Conservation (phyloP, 73 alveolate species). For the Tetrahymena thermophila region DNA sequence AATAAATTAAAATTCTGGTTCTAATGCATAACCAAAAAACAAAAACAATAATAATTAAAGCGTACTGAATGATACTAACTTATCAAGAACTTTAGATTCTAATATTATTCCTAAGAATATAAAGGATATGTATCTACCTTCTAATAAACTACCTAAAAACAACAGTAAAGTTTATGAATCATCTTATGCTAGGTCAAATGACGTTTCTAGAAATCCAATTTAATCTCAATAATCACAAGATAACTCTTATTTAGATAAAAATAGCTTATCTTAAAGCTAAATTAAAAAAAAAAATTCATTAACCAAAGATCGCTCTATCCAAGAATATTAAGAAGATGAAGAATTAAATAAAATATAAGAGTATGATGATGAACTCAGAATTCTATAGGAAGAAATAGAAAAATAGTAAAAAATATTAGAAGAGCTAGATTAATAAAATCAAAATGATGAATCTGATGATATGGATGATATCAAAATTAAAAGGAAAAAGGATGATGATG, state of each 20-base stretch:
- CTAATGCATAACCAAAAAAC: neutral
- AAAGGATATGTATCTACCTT: neutral
- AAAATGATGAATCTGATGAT: neutral
- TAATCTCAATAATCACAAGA: neutral
- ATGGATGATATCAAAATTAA: neutral
- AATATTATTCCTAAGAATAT: neutral
- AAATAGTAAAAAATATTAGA: neutral
- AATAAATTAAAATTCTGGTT: neutral
- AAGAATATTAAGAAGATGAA: neutral
- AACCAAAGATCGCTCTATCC: neutral
- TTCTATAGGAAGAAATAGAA: neutral
- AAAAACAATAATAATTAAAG: neutral
- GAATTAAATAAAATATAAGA: neutral
- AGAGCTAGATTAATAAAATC: neutral
- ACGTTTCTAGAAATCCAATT: neutral
- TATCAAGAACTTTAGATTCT: neutral
- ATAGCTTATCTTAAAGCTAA: neutral
- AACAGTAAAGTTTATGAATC: neutral
- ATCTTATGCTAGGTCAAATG: neutral
- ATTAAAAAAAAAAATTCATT: neutral
- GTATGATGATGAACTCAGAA: neutral
- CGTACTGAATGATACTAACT: neutral
- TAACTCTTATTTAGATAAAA: neutral
- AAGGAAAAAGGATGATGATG: neutral
- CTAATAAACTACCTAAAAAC: neutral